Percentiles rank a stretch among this genome's conserved stretches.
Evolutionary conservation across 1,139 yeast genomes (phyloP).

Genomic region (Magnusiomyces suaveolens): DNA sequence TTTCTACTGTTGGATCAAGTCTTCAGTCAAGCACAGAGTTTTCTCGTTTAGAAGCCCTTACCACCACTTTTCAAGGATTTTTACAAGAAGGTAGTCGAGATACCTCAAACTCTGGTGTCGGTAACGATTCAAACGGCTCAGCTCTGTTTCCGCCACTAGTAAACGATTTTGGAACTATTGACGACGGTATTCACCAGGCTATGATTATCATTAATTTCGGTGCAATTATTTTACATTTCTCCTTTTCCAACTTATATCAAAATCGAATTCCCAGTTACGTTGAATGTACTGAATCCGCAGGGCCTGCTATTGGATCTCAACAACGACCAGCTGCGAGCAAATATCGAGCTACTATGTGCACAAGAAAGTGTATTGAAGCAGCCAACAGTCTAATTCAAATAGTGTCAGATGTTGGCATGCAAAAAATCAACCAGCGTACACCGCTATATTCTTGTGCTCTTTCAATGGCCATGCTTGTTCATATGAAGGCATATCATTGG

Average conservation of each 20-base stretch:
- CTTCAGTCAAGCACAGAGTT: slow-evolving; percentile 12
- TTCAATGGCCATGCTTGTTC: slow-evolving; percentile 16
- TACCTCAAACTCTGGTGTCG: background rate
- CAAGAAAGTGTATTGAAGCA: slow-evolving; percentile 14
- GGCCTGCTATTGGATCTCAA: slow-evolving; percentile 10
- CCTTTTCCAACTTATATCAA: slow-evolving; percentile 14
- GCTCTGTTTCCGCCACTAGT: slow-evolving; percentile 11
- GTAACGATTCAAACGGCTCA: background rate
- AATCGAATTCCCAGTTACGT: slow-evolving; percentile 15
- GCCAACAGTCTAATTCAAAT: slow-evolving; percentile 14
- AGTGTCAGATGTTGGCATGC: slow-evolving; percentile 11
- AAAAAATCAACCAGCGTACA: slow-evolving; percentile 8
- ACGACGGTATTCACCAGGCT: slow-evolving; percentile 16
- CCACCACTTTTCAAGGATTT: slow-evolving; percentile 13
- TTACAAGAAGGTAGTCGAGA: background rate
- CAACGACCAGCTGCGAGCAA: background rate
- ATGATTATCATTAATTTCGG: slow-evolving; percentile 14
- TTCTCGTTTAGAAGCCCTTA: slow-evolving; percentile 12
- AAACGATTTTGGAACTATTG: slow-evolving; percentile 12
- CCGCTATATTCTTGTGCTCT: slow-evolving; percentile 14
- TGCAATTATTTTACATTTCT: slow-evolving; percentile 13
- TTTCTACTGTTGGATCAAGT: slow-evolving; percentile 12
- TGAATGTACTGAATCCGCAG: slow-evolving; percentile 14
- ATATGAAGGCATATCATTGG: slow-evolving; percentile 17
- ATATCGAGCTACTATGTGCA: slow-evolving; percentile 11